phyloP scores from a whole-genome alignment of 805 yeast genomes.

The Starmerella vitae region DNA sequence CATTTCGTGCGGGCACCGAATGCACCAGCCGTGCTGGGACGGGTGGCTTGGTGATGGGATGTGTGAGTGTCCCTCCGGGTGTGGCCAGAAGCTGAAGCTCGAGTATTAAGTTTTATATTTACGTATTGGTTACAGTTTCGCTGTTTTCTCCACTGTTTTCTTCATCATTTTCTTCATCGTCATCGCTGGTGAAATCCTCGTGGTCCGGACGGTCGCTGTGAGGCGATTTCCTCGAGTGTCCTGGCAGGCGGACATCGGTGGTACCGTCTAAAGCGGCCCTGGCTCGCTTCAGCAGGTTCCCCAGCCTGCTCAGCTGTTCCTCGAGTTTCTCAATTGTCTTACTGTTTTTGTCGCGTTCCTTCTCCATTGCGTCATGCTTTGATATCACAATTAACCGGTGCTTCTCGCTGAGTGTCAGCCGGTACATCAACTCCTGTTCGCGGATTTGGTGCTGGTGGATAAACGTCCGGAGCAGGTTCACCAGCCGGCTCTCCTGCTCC shows the following conservation, averaged over 20 bases:
- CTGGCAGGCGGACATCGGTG: too few species aligned
- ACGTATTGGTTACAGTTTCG: too few species aligned
- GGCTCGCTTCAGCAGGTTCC: constrained; percentile 13
- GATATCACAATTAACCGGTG: constrained; percentile 12
- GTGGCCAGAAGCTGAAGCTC: constrained; percentile 29
- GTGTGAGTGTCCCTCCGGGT: constrained; percentile 71
- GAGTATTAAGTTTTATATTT: too few species aligned
- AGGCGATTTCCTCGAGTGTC: too few species aligned
- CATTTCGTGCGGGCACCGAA: constrained; percentile 72
- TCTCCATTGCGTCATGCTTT: constrained; percentile 12
- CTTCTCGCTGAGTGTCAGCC: constrained; percentile 3
- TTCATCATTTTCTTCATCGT: too few species aligned
- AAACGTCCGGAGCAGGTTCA: constrained; percentile 10
- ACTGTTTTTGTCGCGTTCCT: constrained; percentile 3
- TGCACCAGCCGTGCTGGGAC: constrained; percentile 67
- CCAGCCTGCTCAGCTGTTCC: constrained; percentile 15
- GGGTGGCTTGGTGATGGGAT: constrained; percentile 48
- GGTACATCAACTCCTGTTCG: constrained; percentile 13
- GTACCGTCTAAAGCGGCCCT: constrained; percentile 9
- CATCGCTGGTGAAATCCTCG: too few species aligned
- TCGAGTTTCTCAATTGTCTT: constrained; percentile 11
- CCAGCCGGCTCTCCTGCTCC: constrained; percentile 7
- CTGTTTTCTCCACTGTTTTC: too few species aligned
- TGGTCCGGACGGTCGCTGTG: too few species aligned
- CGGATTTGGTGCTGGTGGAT: constrained; percentile 12